Base-by-base conservation (phyloP, 345 rosid genomes). In the Syzygium oleosum region DNA sequence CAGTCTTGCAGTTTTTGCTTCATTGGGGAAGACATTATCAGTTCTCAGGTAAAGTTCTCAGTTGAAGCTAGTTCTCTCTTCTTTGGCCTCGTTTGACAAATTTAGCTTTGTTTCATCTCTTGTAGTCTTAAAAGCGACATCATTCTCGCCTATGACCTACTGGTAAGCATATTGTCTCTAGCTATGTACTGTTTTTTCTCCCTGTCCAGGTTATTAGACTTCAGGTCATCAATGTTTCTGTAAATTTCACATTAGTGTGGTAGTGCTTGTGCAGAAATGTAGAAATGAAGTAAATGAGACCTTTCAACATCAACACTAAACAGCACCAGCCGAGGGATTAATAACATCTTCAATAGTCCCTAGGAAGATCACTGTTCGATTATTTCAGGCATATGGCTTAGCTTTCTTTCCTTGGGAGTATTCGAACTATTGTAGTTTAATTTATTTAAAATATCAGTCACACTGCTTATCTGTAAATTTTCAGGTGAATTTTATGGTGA, bases 71-170 rank as follows among this genome's bases (percentile, higher is more conserved):
- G 58, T 54, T 86, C 19, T 51, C 52, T 13, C 54, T 41, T 54
- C n/a, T 56, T 88, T 38, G 84, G 84, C 88, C 56, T 61, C 77
- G 51, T 83, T 49, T 43, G 85, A 56, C 89, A 86, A 88, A 55
- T 84, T 86, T 61, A 54, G 84, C 86, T 52, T 23, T 85, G 21
- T 90, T 88, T 85, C 16, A 61, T 89, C 86, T 87, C 58, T 86
- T 91, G n/a, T 92, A 94, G 98, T 89, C 88, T 91, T 92, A 95
- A 93, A 87, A 97, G 95, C 94, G 94, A 94, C 93, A 87, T 92
- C 56, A 89, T 93, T 86, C 92, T 96, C 84, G 88, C 94, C 41
- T 96, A 94, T 92, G 93, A 93, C 90, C 92, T 96, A 80, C 98
- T 96, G 87, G 98, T 95, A 93, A 91, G 89, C 86, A 58, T 34